Percentiles rank a stretch among this genome's conserved stretches.
Conservation (phyloP, 345 rosid species). For the Citrus trifoliata region DNA sequence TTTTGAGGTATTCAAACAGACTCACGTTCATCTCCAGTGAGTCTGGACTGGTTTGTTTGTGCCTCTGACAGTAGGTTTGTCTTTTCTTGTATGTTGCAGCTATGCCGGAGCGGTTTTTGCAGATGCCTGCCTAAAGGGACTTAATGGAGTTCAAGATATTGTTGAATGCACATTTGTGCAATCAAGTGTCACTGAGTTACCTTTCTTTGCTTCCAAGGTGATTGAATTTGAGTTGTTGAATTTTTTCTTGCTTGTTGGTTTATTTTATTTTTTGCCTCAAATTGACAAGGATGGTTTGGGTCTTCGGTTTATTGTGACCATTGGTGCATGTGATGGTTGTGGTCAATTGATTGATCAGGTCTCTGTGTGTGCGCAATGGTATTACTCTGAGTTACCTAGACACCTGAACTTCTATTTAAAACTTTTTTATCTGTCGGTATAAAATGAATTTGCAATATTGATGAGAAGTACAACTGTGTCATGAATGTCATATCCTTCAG, state of each 20-base stretch:
- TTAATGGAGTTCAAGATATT: conserved; percentile 73
- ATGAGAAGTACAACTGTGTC: background rate
- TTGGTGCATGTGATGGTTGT: background rate
- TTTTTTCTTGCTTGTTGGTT: too few species aligned
- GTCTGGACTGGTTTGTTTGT: background rate
- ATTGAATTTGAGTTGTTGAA: conserved; percentile 12
- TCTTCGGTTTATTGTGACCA: background rate
- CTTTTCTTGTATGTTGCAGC: conserved; percentile 32
- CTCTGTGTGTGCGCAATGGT: background rate
- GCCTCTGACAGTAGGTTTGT: background rate
- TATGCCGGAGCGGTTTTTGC: conserved; percentile 87
- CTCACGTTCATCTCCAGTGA: background rate
- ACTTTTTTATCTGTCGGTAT: background rate
- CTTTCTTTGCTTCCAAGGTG: conserved; percentile 92
- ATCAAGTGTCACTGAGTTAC: conserved; percentile 65
- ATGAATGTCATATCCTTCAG: background rate
- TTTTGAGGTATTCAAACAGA: background rate
- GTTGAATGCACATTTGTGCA: conserved; percentile 77
- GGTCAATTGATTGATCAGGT: background rate
- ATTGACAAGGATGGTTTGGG: background rate
- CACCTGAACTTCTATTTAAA: background rate
- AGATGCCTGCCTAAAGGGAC: conserved; percentile 92
- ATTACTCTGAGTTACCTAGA: background rate
- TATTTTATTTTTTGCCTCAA: background rate
- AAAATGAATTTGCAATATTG: background rate